These are phyloP conservation scores for Caryopteris hybrid DNA, from an alignment of 305 asterid species.

Conservation along the genomic window DNA sequence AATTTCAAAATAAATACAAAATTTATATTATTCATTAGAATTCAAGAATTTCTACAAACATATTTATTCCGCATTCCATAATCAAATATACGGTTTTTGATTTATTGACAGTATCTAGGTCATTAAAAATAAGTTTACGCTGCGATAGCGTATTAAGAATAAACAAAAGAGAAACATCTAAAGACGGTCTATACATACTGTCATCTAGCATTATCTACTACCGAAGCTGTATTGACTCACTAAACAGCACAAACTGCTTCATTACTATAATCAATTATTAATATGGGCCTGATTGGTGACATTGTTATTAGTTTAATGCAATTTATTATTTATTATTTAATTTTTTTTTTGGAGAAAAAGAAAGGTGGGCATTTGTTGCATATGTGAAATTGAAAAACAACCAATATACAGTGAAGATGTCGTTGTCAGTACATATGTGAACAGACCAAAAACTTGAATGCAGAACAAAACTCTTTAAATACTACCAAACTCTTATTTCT, in stretches of 20 bases:
- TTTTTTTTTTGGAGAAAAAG: neutral
- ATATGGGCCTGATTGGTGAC: too few species aligned
- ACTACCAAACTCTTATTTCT: constrained; percentile 1
- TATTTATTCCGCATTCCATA: too few species aligned
- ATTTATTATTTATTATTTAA: too few species aligned
- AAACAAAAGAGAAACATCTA: neutral
- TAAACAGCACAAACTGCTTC: neutral
- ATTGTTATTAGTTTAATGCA: too few species aligned
- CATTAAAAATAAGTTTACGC: too few species aligned
- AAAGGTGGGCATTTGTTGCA: neutral
- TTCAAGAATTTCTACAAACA: too few species aligned
- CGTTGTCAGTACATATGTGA: constrained; percentile 1
- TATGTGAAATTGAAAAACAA: neutral
- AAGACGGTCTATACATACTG: neutral
- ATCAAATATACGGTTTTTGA: too few species aligned
- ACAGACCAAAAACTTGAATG: constrained; percentile 9
- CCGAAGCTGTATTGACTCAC: neutral
- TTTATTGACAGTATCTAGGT: too few species aligned
- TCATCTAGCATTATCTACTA: neutral
- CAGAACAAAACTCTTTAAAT: constrained; percentile 9
- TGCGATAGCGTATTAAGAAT: neutral
- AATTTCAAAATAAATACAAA: too few species aligned
- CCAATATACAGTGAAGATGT: neutral
- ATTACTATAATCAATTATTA: neutral
- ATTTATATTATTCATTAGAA: too few species aligned